These are phyloP conservation scores for Aspergillus sp. DNA, from an alignment of 2,329 filamentous ascomycete genomes.

Conservation along the genomic window DNA sequence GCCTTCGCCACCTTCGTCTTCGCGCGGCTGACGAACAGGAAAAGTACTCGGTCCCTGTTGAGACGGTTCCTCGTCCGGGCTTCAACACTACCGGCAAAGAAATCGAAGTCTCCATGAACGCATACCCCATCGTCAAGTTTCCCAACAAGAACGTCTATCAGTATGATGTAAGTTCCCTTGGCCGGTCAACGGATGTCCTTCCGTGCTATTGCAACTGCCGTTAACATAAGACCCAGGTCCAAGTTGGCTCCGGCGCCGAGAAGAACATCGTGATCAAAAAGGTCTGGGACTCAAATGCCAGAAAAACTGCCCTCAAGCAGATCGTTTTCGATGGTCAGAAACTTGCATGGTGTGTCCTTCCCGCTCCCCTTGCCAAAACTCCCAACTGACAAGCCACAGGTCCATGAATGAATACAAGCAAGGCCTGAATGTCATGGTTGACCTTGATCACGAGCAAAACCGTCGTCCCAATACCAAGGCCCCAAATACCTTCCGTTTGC, in stretches of 20 bases:
- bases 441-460: constrained; percentile 68
- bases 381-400: constrained; percentile 28
- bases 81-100: constrained; percentile 60
- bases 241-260: constrained; percentile 62
- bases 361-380: constrained; percentile 30
- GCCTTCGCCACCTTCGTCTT: constrained; percentile 25
- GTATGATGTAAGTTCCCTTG: constrained; percentile 69
- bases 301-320: constrained; percentile 58
- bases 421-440: constrained; percentile 60
- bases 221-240: constrained; percentile 52
- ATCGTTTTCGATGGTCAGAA: constrained; percentile 83
- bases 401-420: constrained; percentile 36
- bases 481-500: constrained; percentile 58
- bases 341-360: constrained; percentile 70
- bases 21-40: constrained; percentile 27
- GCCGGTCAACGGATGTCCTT: too few relatives aligned
- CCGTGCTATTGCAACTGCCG: not conserved
- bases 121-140: constrained; percentile 66
- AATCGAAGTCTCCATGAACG: constrained; percentile 65
- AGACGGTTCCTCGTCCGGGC: constrained; percentile 48
- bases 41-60: constrained; percentile 35
- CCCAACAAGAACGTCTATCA: constrained; percentile 68
- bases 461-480: constrained; percentile 35
- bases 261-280: constrained; percentile 70
- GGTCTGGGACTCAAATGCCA: constrained; percentile 67